Base-by-base conservation (phyloP, 192 early-diverging fungal genomes). In the Backusella australiensis region DNA sequence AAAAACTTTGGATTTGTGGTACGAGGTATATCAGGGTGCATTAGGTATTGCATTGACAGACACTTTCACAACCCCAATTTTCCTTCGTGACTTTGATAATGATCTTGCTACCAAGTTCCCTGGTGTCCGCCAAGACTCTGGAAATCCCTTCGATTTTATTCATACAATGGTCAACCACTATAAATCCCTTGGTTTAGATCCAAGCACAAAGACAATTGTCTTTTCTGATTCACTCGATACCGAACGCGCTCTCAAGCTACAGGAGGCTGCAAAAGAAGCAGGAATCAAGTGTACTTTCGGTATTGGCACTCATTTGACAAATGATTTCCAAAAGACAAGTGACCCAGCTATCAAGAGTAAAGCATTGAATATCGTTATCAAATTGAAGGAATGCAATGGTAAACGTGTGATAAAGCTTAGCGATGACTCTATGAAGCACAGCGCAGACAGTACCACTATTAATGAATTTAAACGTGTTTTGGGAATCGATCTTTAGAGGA, bases 301-400 rank as follows among this genome's bases (percentile, higher is more conserved):
- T 0, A 93, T 94, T 39, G 93, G 93, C 17, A 94, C 93, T 0
- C 82, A 89, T 69, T 89, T 94, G 38, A 93, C 93, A 6, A 94
- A 94, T 70, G 92, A 94, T 74, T 94, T 86, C 78, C 63, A 35
- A 7, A 78, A 79, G 34, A 69, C 68, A 0, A 84, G 77, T 2
- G 71, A 85, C 65, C 74, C 82, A 14, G 52, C 69, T 0, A 4
- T 72, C 65, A 66, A 77, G 69, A 85, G 86, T 76, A 82, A 81
- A 29, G 85, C 93, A 0, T 80, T 91, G 77, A 92, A 93, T 69
- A 93, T 94, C 71, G 93, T 94, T 4, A 92, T 94, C 80, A 94
- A 94, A 69, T 75, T 94, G 68, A 82, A 85, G 66, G 75, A 76
- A 42, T 91, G 91, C 65, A 75, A 86, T 34, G 88, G 78, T 8